These are phyloP conservation scores for Neocatenulostroma microsporum DNA, from an alignment of 2,329 filamentous ascomycete species.

Conservation along the genomic window DNA sequence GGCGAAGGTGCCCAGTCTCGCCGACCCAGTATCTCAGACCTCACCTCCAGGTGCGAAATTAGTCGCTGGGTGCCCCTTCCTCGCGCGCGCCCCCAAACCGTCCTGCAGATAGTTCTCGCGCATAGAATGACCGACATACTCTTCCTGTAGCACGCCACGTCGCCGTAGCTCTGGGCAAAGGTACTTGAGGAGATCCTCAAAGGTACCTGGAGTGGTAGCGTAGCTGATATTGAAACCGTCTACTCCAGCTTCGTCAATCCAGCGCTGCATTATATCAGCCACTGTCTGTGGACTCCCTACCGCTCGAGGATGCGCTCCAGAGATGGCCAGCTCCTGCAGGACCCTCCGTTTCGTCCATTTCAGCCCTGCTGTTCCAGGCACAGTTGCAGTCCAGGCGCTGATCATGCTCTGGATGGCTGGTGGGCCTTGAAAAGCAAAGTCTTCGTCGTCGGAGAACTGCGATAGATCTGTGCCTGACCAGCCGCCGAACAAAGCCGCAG, in stretches of 20 bases:
- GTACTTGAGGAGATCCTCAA: constrained; percentile 32
- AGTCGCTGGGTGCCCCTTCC: constrained; percentile 21
- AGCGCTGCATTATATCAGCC: constrained; percentile 40
- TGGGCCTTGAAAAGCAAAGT: constrained; percentile 35
- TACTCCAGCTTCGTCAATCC: constrained; percentile 38
- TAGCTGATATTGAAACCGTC: constrained; percentile 39
- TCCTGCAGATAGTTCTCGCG: constrained; percentile 24
- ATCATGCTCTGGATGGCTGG: constrained; percentile 39
- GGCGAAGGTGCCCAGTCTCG: no score
- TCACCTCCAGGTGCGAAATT: no score
- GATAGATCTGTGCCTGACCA: no score
- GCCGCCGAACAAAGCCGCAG: constrained; percentile 40
- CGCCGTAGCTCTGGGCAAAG: constrained; percentile 31
- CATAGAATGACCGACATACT: constrained; percentile 21
- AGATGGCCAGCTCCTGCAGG: constrained; percentile 37
- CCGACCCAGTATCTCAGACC: no score
- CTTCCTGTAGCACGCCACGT: constrained; percentile 28
- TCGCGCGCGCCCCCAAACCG: constrained; percentile 18
- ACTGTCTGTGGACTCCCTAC: constrained; percentile 37
- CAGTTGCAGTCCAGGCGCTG: constrained; percentile 38
- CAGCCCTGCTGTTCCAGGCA: no score
- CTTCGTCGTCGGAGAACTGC: no score
- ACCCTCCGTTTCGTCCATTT: constrained; percentile 43
- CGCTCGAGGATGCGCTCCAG: constrained; percentile 31
- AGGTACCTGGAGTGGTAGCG: constrained; percentile 35